Percentiles rank a stretch among this genome's conserved stretches.
phyloP scores from a whole-genome alignment of 225 moss, liverwort and hornwort genomes.

The Thuidium tamariscinum region DNA sequence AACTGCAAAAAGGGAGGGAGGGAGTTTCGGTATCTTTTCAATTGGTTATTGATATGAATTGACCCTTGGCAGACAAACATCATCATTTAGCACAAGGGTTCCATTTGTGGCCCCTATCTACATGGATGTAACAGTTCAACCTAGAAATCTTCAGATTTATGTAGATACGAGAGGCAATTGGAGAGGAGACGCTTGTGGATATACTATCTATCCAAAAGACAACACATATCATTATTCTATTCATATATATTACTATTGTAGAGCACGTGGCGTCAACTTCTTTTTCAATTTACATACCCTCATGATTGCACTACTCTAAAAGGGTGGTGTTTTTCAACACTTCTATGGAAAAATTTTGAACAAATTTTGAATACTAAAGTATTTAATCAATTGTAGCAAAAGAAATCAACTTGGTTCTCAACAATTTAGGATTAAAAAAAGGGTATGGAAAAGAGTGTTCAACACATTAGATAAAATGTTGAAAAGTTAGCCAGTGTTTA shows the following conservation, averaged over 20 bases:
- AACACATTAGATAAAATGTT: no score
- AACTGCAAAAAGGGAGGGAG: not conserved
- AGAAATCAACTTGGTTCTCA: no score
- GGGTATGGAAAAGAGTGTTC: fast-evolving
- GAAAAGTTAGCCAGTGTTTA: no score
- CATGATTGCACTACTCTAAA: not conserved
- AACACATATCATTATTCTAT: no score
- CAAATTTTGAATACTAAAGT: not conserved
- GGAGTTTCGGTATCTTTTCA: fast-evolving
- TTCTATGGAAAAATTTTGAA: not conserved
- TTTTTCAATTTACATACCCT: no score
- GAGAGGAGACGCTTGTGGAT: not conserved
- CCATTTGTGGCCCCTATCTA: not conserved
- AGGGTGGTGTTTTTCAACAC: not conserved
- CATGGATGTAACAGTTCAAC: not conserved
- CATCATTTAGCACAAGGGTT: fast-evolving
- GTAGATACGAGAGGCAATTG: not conserved
- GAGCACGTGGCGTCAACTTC: no score
- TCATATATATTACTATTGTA: no score
- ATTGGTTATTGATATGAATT: not conserved
- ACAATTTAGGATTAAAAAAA: not conserved
- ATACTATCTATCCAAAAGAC: no score
- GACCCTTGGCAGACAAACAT: not conserved
- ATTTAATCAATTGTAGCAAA: no score
- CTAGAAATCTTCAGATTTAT: fast-evolving